Evolutionary conservation across 768 basidiomycete species (phyloP).

Genomic region (Russula emetica): DNA sequence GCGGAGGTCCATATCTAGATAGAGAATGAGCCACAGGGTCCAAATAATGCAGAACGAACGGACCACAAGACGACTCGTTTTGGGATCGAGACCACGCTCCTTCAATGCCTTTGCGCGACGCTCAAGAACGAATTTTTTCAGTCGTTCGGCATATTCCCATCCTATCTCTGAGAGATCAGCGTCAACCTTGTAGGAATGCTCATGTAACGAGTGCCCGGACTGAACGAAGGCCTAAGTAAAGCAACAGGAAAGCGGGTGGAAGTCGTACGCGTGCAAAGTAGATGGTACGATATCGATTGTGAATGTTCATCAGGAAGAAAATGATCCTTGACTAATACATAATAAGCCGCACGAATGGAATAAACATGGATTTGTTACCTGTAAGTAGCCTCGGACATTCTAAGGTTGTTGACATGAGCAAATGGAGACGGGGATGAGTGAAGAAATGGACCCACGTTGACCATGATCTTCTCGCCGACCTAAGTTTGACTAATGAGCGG

Average conservation of each 20-base stretch:
- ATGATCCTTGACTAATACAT: conserved; percentile 76
- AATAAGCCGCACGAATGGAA: conserved; percentile 13
- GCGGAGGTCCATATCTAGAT: conserved; percentile 95
- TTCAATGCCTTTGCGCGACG: conserved; percentile 73
- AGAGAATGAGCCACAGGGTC: neutral
- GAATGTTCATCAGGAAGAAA: conserved; percentile 99
- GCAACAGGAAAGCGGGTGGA: conserved; percentile 3
- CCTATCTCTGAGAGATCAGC: conserved; percentile 93
- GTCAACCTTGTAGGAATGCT: conserved; percentile 98
- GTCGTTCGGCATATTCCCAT: conserved; percentile 88
- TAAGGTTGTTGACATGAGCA: conserved; percentile 30
- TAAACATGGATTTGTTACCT: conserved; percentile 41
- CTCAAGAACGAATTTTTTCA: conserved; percentile 88
- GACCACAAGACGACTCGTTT: conserved; percentile 64
- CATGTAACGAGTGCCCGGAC: conserved; percentile 98
- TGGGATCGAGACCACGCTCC: conserved; percentile 59
- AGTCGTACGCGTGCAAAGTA: conserved; percentile 87
- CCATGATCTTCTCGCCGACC: conserved; percentile 95
- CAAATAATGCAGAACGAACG: conserved; percentile 29
- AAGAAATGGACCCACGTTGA: conserved; percentile 59
- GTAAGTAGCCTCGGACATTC: conserved; percentile 87
- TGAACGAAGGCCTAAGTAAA: conserved; percentile 33
- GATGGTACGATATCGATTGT: conserved; percentile 87
- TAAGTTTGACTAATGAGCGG: conserved; percentile 31
- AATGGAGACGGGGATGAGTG: conserved; percentile 2